These are phyloP conservation scores for Gaeumannomyces tritici DNA, from an alignment of 2,329 filamentous ascomycete species.

Conservation along the genomic window DNA sequence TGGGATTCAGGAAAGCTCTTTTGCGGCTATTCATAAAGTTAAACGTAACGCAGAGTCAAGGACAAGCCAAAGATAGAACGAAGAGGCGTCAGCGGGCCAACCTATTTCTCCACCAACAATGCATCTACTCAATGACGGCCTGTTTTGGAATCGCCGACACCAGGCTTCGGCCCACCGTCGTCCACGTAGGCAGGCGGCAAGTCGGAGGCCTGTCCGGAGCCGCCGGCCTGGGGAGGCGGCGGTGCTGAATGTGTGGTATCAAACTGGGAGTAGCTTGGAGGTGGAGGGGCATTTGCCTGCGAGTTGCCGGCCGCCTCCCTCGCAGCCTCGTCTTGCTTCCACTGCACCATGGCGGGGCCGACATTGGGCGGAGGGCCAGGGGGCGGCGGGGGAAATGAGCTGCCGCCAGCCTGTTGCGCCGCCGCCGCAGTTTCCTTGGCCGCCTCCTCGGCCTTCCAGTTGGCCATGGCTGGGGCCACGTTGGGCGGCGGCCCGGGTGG, in stretches of 20 bases:
- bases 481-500: slow-evolving; percentile 1
- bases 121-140: slow-evolving; percentile 10
- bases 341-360: not conserved
- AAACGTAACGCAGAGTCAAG: too few relatives aligned
- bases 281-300: slow-evolving; percentile 10
- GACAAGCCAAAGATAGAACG: not conserved
- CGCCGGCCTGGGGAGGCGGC: not conserved
- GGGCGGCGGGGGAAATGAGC: not conserved
- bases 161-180: slow-evolving; percentile 9
- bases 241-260: not conserved
- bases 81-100: too few relatives aligned
- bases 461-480: not conserved
- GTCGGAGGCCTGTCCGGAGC: slow-evolving; percentile 7
- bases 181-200: slow-evolving; percentile 20
- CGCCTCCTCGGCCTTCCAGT: slow-evolving; percentile 6
- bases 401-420: not conserved
- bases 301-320: slow-evolving; percentile 14
- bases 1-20: not conserved
- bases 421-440: not conserved
- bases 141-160: slow-evolving; percentile 14
- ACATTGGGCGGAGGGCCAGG: slow-evolving; percentile 1
- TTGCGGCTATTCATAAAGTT: not conserved
- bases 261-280: slow-evolving; percentile 15
- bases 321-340: slow-evolving; percentile 10
- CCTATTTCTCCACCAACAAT: not conserved